A percentile compares a stretch with the other conserved stretches of the same genome.
Conservation (phyloP, 805 yeast species). For the Wickerhamomyces bovis region DNA sequence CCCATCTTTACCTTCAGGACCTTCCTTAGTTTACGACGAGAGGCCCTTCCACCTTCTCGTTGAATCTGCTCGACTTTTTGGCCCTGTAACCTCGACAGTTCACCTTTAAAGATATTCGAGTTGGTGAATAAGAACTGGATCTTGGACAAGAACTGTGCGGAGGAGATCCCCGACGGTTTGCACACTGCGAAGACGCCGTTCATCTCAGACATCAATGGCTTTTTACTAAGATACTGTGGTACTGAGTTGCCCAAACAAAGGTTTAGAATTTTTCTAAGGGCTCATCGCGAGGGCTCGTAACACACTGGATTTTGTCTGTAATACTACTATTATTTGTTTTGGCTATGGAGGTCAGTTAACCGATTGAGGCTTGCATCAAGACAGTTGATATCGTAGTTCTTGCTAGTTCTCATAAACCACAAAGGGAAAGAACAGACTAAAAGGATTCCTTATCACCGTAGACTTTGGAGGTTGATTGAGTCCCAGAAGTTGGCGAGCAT, state of each 20-base stretch:
- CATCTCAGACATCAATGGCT: conserved; percentile 36
- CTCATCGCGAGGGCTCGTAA: neutral
- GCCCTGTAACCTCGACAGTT: conserved; percentile 44
- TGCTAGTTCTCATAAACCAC: no score
- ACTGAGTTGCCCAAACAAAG: no score
- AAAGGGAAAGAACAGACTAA: no score
- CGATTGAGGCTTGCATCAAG: no score
- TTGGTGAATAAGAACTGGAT: conserved; percentile 58
- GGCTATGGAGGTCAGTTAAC: no score
- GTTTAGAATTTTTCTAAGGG: neutral
- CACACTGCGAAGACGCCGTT: conserved; percentile 90
- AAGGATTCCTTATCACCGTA: no score
- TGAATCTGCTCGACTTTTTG: conserved; percentile 37
- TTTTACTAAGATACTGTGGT: no score
- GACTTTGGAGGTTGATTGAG: no score
- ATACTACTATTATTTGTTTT: no score
- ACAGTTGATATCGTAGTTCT: no score
- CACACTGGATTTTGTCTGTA: no score
- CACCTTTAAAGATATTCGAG: conserved; percentile 50
- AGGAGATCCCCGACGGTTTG: conserved; percentile 82
- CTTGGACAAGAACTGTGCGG: conserved; percentile 64
- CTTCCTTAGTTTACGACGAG: conserved; percentile 44
- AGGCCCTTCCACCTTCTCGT: conserved; percentile 36
- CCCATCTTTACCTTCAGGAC: conserved; percentile 77
- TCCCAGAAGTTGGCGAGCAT: no score